Conservation (phyloP, 495 filamentous ascomycete genomes). For the Aspergillus asperescens region DNA sequence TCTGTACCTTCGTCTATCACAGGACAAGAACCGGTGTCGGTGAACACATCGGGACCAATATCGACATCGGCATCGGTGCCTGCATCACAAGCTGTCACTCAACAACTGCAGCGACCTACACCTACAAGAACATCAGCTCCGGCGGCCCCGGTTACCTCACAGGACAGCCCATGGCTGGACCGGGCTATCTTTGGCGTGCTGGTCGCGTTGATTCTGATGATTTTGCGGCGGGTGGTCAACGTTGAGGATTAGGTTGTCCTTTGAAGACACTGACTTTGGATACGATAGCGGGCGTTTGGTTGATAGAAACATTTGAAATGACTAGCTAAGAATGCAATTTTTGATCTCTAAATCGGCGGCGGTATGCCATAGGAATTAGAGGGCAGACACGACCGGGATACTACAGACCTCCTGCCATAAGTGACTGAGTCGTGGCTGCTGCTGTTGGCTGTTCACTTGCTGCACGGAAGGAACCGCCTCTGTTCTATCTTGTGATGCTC, state of each 20-base stretch:
- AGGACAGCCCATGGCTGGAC: conserved; percentile 49
- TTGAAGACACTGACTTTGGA: background rate
- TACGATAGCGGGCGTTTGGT: background rate
- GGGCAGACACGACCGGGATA: background rate
- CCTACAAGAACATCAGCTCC: background rate
- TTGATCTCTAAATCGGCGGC: too few species aligned
- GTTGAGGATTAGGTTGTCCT: conserved; percentile 26
- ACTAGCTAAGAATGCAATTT: background rate
- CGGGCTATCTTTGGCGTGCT: conserved; percentile 51
- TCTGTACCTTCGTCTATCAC: conserved; percentile 4
- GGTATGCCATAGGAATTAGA: too few species aligned
- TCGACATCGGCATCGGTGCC: background rate
- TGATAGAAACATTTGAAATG: background rate
- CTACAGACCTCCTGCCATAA: background rate
- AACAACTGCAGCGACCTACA: background rate
- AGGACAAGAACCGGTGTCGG: background rate
- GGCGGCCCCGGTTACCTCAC: conserved; percentile 11
- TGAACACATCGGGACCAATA: too few species aligned
- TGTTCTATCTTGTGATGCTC: too few species aligned
- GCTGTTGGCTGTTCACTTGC: too few species aligned
- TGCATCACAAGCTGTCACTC: background rate
- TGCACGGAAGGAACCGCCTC: too few species aligned
- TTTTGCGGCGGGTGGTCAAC: conserved; percentile 35
- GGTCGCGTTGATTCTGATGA: conserved; percentile 43
- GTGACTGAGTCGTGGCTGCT: background rate